Conservation (phyloP, 176 grass and related monocot species). For the Alopecurus myosuroides region DNA sequence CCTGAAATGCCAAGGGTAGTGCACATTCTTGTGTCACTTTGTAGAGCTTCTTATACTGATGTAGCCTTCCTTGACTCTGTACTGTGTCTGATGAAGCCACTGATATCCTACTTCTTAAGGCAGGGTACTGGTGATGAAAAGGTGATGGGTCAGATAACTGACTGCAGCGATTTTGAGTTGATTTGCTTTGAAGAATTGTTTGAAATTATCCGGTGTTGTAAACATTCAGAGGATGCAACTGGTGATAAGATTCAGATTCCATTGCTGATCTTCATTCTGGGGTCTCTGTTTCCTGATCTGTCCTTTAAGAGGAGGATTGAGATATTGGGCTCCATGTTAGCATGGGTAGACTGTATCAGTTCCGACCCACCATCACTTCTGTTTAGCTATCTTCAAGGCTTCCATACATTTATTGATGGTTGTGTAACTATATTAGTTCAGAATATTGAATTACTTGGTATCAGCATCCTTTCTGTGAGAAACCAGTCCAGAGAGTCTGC, state of each 20-base stretch:
- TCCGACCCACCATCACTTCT: constrained; percentile 49
- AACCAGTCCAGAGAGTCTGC: constrained; percentile 20
- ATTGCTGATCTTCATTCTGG: constrained; percentile 79
- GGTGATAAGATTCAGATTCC: constrained; percentile 49
- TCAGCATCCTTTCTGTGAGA: constrained; percentile 26
- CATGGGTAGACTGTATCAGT: constrained; percentile 57
- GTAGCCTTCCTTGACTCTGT: constrained; percentile 86
- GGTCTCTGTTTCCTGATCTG: constrained; percentile 72
- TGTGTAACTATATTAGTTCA: constrained; percentile 48
- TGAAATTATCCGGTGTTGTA: constrained; percentile 44
- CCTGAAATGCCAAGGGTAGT: constrained; percentile 87
- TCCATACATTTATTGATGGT: constrained; percentile 55
- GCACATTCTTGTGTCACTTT: constrained; percentile 83
- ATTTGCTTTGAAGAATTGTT: constrained; percentile 92
- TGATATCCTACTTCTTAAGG: constrained; percentile 69
- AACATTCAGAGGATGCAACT: constrained; percentile 35
- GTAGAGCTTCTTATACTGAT: constrained; percentile 88
- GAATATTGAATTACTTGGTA: constrained; percentile 52
- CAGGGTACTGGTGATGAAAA: constrained; percentile 55
- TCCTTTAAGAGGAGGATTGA: constrained; percentile 78
- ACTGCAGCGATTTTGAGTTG: constrained; percentile 66
- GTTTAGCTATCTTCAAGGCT: constrained; percentile 58
- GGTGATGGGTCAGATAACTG: constrained; percentile 32
- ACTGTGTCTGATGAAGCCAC: constrained; percentile 62
- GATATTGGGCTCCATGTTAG: constrained; percentile 55